Base-by-base conservation (phyloP, 1,139 yeast genomes). In the Scheffersomyces insectosa region DNA sequence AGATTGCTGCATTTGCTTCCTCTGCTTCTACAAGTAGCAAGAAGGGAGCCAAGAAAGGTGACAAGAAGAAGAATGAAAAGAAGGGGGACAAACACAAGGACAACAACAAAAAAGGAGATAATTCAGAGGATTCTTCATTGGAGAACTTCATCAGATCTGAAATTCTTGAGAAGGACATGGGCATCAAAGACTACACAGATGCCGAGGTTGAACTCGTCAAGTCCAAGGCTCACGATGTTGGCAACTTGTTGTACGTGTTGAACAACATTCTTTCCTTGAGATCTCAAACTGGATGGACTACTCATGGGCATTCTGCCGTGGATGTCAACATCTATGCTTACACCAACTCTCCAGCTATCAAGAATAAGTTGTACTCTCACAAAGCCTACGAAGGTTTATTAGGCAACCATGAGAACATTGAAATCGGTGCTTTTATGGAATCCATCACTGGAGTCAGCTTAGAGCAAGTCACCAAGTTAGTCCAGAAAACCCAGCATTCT, bases 361-460 rank as follows among this genome's bases (percentile, higher is more conserved):
- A 65, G 54, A 45, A 58, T 5, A 53, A 69, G 45, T 60, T 84
- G 29, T 52, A 49, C 37, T 56, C 59, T 20, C 48, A 52, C 16
- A 52, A 52, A 27, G 57, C 65, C n/a, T 66, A 72, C 45, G 65
- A 72, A 29, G 72, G 79, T 5, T 69, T 89, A 44, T 77, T 78
- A 28, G 97, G 97, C 3, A 84, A 84, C 62, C 88, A 82, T 57
- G 97, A 90, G 63, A 90, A 90, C 65, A 87, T 75, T 38, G 96
- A 88, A 51, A 79, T 89, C 50, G 96, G 96, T 4, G 60, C 69
- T 30, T 88, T 84, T 57, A 74, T 89, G 82, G 84, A 75, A 40
- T 55, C 70, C 2, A 71, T 80, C 49, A 72, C 87, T 35, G 80
- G 75, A n/a, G 72, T 82, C 16, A 73, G 79, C 51, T 68, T 88